Base-by-base conservation (phyloP, 352 stramenopile genomes). In the Pythium oligandrum region DNA sequence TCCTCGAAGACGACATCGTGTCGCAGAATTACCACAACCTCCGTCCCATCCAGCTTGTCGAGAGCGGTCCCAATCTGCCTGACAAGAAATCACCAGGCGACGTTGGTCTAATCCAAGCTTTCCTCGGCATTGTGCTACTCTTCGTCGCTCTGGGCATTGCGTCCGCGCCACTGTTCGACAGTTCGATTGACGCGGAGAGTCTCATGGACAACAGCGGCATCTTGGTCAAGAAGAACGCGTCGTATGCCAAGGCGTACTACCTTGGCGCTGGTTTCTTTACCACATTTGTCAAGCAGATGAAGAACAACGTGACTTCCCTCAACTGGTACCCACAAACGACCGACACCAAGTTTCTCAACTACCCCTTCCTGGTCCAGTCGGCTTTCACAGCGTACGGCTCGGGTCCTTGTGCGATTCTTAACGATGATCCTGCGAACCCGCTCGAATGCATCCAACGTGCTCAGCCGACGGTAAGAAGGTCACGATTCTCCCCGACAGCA, bases 221-320 rank as follows among this genome's bases (percentile, higher is more conserved):
- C 8, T 26, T 63, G 4, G 39, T 71, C 43, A 75, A 75, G 44
- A 75, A 75, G 53, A 68, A 71, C 35, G 66, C 59, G 11, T 71
- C 57, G 9, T 75, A 64, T 32, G 63, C 66, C 33, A 68, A 62
- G n/a, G 66, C 66, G 3, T 63, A 68, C 37, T 63, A 71, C 44
- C 26, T 71, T 9, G 63, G 63, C 9, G 30, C 45, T 0, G 66
- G 66, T 1, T 71, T 71, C 42, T 63, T 70, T n/a, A 35, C 58
- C 31, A 37, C 43, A 5, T 71, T 69, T 32, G 10, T 55, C 10
- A 49, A 60, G 39, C 54, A 46, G 4, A 66, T 71, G 53, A 55
- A 62, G 30, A 69, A 50, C 35, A 68, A 66, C 12, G 26, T 26
- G 4, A 62, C 63, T 2, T 59, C 63, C 8, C 52, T 71, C 2